Evolutionary conservation across 768 basidiomycete genomes (phyloP).

Genomic region (Multifurca ochricompacta): DNA sequence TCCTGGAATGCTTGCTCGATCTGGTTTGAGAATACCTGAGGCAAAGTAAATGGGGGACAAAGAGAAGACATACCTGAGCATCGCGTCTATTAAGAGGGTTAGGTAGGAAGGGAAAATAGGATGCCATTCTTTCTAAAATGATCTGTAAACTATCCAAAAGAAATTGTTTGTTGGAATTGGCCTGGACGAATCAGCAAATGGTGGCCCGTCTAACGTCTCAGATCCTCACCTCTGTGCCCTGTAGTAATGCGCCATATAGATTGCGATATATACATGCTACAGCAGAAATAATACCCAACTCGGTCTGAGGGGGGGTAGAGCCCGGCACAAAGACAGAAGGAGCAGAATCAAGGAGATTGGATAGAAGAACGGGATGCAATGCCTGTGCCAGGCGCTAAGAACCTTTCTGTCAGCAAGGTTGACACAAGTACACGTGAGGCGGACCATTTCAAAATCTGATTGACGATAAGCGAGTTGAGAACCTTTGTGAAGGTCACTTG

Average conservation of each 20-base stretch:
- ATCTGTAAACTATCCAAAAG: slow-evolving; percentile 43
- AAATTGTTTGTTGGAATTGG: slow-evolving; percentile 22
- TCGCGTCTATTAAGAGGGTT: slow-evolving; percentile 36
- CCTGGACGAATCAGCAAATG: background rate
- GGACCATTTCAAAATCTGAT: slow-evolving; percentile 7
- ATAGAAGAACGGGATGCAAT: slow-evolving; percentile 71
- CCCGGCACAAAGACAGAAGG: slow-evolving; percentile 73
- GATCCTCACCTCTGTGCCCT: slow-evolving; percentile 34
- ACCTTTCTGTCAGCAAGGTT: background rate
- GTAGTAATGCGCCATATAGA: slow-evolving; percentile 53
- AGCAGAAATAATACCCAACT: slow-evolving; percentile 51
- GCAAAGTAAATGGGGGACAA: background rate
- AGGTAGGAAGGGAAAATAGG: slow-evolving; percentile 75
- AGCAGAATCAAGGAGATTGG: slow-evolving; percentile 82
- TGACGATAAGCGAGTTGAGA: slow-evolving; percentile 17
- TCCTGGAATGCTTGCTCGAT: slow-evolving; percentile 59
- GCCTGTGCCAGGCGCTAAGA: slow-evolving; percentile 59
- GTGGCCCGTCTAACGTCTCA: background rate
- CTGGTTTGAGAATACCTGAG: slow-evolving; percentile 30
- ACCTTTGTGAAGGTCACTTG: slow-evolving; percentile 8
- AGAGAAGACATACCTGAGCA: slow-evolving; percentile 41
- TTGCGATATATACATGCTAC: slow-evolving; percentile 49
- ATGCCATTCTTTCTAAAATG: slow-evolving; percentile 64
- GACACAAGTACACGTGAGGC: background rate
- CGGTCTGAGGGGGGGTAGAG: slow-evolving; percentile 47